These are phyloP conservation scores for Metschnikowia vanudenii DNA, from an alignment of 805 yeast species.

Conservation along the genomic window DNA sequence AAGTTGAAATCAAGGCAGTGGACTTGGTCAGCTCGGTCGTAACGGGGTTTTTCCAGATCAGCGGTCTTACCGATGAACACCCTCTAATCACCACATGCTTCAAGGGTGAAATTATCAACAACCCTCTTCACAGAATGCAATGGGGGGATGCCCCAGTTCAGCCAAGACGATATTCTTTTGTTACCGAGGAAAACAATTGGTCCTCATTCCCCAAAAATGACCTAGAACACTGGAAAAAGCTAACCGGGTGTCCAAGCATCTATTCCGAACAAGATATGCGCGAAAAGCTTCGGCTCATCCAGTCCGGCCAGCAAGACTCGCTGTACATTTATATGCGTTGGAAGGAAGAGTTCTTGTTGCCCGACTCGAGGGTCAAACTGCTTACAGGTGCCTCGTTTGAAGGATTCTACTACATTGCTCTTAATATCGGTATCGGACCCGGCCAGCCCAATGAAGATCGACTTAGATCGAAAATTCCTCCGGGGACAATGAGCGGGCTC, in stretches of 20 bases:
- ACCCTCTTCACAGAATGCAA: slow-evolving; percentile 32
- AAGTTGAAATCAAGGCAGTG: slow-evolving; percentile 67
- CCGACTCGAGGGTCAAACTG: slow-evolving; percentile 66
- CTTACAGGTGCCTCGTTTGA: slow-evolving; percentile 80
- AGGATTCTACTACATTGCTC: slow-evolving; percentile 86
- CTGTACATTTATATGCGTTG: slow-evolving; percentile 78
- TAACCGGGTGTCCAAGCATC: slow-evolving; percentile 46
- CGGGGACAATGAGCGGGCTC: slow-evolving; percentile 75
- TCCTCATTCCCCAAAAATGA: slow-evolving; percentile 44
- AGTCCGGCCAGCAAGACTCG: slow-evolving; percentile 30
- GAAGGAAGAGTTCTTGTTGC: slow-evolving; percentile 87
- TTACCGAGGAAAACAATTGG: slow-evolving; percentile 59
- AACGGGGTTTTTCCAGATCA: slow-evolving; percentile 63
- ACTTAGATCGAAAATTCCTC: slow-evolving; percentile 23
- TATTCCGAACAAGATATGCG: slow-evolving; percentile 38
- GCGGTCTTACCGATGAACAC: slow-evolving; percentile 60
- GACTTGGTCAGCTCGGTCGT: slow-evolving; percentile 46
- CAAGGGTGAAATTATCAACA: slow-evolving; percentile 66
- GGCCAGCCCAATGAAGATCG: slow-evolving; percentile 6
- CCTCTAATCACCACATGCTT: slow-evolving; percentile 71
- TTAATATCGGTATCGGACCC: slow-evolving; percentile 53
- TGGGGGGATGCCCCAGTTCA: slow-evolving; percentile 23
- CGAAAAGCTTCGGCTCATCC: slow-evolving; percentile 29
- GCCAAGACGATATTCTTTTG: slow-evolving; percentile 45
- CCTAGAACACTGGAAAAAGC: slow-evolving; percentile 51